Base-by-base conservation (phyloP, 139 green algal genomes). In the Chlamydomonas schloesseri region DNA sequence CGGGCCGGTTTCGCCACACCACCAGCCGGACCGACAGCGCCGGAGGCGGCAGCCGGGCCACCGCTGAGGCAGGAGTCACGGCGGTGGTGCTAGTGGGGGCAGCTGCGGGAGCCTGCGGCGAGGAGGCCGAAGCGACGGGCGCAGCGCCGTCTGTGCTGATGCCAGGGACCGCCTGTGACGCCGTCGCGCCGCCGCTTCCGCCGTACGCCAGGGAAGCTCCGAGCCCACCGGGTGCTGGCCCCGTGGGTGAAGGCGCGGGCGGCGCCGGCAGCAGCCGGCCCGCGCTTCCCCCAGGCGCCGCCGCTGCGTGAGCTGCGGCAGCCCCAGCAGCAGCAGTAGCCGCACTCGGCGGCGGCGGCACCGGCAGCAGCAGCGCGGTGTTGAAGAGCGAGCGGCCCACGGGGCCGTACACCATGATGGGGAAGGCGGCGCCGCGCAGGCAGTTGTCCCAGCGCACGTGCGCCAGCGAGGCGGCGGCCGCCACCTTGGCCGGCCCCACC, bases 401-500 rank as follows among this genome's bases (percentile, higher is more conserved):
- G 21, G 92, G 92, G 68, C 65, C 83, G 64, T 70, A 91, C 28
- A 96, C 55, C 46, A 93, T 74, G 29, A 96, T 88, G 0, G 93
- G 93, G 68, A 92, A 93, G 6, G 81, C 73, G 2, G 92, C 93
- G 29, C 76, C 88, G 9, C 84, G 90, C 68, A 93, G 76, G 34
- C 91, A 93, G 87, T 97, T 97, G 90, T 98, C 94, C n/a, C 93
- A 68, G 33, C 93, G 88, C 29, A 95, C 46, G n/a, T 60, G 80
- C 64, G 72, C 34, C 62, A 96, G 42, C 4, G 23, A n/a, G 29
- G 29, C 71, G 4, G 24, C 68, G 37, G 21, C 50, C 34, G 81
- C 47, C 84, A 91, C 34, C 83, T 93, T 29, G 71, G 88, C 82
- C 82, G 90, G 77, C 53, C 82, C 70, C 47, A 92, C 36, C 68